Conservation (phyloP, 306 rosid species). For the Malus sylvestris region DNA sequence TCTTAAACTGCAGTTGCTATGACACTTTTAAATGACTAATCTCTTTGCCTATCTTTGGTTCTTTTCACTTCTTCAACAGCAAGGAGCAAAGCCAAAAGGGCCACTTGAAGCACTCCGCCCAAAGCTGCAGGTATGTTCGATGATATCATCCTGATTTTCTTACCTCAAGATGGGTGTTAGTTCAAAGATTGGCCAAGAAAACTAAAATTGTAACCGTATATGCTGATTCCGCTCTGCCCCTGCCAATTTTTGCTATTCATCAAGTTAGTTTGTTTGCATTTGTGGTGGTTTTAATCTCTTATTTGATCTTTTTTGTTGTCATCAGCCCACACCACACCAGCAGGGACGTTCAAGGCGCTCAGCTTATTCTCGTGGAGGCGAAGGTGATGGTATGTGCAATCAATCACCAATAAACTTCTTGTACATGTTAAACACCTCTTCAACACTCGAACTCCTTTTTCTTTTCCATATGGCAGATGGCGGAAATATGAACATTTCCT, state of each 20-base stretch:
- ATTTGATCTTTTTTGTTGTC: neutral
- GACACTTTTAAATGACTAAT: constrained; percentile 18
- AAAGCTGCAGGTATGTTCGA: constrained; percentile 72
- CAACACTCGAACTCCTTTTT: constrained; percentile 5
- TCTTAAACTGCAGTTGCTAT: neutral
- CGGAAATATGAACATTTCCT: constrained; percentile 2
- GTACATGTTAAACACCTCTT: neutral
- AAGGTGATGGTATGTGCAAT: constrained; percentile 48
- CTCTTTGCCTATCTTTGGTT: constrained; percentile 16
- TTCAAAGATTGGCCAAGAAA: neutral
- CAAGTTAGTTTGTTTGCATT: neutral
- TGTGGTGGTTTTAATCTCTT: neutral
- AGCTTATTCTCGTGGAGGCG: constrained; percentile 73
- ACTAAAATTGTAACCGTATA: neutral
- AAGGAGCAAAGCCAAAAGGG: constrained; percentile 94
- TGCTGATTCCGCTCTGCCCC: neutral
- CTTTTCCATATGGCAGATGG: constrained; percentile 24
- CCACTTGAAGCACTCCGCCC: constrained; percentile 98
- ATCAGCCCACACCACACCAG: constrained; percentile 92
- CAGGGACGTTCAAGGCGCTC: constrained; percentile 81
- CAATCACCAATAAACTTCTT: neutral
- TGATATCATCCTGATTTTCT: neutral
- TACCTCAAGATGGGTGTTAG: neutral
- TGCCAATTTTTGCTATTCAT: neutral
- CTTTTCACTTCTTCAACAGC: constrained; percentile 38